phyloP scores from a whole-genome alignment of 352 stramenopile genomes.

The Globisporangium iwayamae region DNA sequence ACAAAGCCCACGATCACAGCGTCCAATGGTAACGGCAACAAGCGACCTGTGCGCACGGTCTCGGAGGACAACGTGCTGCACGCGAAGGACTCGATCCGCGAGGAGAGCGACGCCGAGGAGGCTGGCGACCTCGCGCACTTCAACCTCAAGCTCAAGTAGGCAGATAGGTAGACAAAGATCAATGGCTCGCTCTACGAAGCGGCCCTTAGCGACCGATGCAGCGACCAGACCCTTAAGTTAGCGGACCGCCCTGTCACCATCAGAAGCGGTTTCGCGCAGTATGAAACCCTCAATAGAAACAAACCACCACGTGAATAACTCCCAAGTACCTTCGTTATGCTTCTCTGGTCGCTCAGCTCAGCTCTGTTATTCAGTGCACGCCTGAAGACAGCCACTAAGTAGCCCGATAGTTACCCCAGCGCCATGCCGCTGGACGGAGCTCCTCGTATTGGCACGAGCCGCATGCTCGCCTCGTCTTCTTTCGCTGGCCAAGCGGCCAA shows the following conservation, averaged over 20 bases:
- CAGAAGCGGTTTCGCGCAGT: slow-evolving; percentile 4
- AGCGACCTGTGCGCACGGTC: slow-evolving; percentile 42
- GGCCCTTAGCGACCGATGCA: too few species aligned
- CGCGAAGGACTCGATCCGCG: slow-evolving; percentile 16
- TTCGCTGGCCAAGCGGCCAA: neutral
- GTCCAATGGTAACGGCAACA: neutral
- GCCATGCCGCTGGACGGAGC: slow-evolving; percentile 1
- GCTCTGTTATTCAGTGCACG: too few species aligned
- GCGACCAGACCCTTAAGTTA: too few species aligned
- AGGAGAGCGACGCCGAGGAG: slow-evolving; percentile 28
- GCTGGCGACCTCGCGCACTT: slow-evolving; percentile 72
- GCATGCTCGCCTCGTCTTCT: neutral
- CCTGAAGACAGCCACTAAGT: too few species aligned
- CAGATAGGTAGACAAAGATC: neutral
- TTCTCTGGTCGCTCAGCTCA: too few species aligned
- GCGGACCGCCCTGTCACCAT: neutral
- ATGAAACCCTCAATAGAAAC: neutral
- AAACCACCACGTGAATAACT: neutral
- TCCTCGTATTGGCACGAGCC: neutral
- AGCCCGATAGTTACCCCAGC: too few species aligned
- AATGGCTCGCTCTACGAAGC: neutral
- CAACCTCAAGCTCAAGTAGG: slow-evolving; percentile 50
- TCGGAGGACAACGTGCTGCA: slow-evolving; percentile 55
- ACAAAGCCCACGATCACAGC: neutral
- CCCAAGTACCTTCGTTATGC: too few species aligned